These are phyloP conservation scores for Boletus vinaceobasis DNA, from an alignment of 768 basidiomycete genomes.

Conservation along the genomic window DNA sequence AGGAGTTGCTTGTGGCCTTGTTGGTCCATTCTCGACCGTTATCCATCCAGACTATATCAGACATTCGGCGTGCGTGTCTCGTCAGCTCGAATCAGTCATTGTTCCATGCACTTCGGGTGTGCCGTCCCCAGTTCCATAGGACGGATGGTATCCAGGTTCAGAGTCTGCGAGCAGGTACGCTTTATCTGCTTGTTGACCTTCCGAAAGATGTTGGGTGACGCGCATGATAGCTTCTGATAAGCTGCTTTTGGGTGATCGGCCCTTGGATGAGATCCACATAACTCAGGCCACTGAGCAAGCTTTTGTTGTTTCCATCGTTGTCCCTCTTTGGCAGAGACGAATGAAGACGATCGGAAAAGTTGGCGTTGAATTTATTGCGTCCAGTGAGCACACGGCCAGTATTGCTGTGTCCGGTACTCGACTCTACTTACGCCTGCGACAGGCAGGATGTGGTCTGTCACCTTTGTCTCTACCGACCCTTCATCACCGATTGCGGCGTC, in stretches of 20 bases:
- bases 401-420: neutral
- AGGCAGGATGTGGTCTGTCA: constrained; percentile 27
- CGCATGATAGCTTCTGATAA: constrained; percentile 39
- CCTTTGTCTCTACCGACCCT: constrained; percentile 17
- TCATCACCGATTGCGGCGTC: neutral
- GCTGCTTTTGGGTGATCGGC: constrained; percentile 36
- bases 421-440: neutral
- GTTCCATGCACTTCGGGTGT: constrained; percentile 27
- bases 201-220: neutral
- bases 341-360: constrained; percentile 61
- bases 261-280: constrained; percentile 52
- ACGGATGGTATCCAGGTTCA: constrained; percentile 19
- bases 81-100: constrained; percentile 24
- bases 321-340: constrained; percentile 62
- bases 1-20: constrained; percentile 46
- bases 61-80: constrained; percentile 67
- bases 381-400: constrained; percentile 3
- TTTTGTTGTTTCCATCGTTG: constrained; percentile 50
- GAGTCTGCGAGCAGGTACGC: constrained; percentile 15
- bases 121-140: constrained; percentile 20
- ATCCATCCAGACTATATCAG: constrained; percentile 43
- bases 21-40: constrained; percentile 49
- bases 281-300: constrained; percentile 44
- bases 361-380: constrained; percentile 65
- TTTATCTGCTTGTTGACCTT: constrained; percentile 13